Percentiles rank a stretch among this genome's conserved stretches.
Conservation (phyloP, 1,284 basidiomycete species). For the Ganoderma meredithae region DNA sequence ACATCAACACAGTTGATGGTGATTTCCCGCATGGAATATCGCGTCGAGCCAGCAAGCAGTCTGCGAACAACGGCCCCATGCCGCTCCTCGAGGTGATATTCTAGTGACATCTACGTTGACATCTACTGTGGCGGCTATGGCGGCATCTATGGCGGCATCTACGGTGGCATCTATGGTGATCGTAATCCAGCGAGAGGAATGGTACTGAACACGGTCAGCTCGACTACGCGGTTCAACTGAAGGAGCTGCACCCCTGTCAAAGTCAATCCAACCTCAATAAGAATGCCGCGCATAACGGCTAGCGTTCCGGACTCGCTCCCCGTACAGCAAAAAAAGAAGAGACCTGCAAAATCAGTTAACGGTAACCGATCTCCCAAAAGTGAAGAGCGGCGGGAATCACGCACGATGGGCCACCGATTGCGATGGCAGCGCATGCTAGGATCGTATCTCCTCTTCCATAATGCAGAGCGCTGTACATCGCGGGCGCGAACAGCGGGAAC, state of each 20-base stretch:
- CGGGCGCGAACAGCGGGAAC: constrained; percentile 72
- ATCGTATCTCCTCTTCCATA: constrained; percentile 72
- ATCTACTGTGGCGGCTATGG: no score
- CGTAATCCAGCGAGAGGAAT: background rate
- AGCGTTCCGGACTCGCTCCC: constrained; percentile 18
- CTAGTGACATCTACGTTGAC: no score
- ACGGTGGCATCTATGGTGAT: background rate
- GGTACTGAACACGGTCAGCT: background rate
- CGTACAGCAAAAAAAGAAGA: constrained; percentile 49
- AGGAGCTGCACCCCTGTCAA: background rate
- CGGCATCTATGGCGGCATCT: no score
- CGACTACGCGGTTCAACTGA: background rate
- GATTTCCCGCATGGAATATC: background rate
- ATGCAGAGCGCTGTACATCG: constrained; percentile 68
- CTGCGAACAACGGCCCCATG: background rate
- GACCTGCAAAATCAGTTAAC: constrained; percentile 43
- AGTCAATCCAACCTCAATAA: background rate
- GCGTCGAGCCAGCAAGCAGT: background rate
- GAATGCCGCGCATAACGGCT: constrained; percentile 14
- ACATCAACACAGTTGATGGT: background rate
- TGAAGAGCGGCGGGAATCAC: constrained; percentile 35
- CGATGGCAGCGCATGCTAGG: constrained; percentile 60
- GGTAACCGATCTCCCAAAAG: background rate
- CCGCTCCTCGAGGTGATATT: no score
- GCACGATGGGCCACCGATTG: constrained; percentile 69